Base-by-base conservation (phyloP, 768 basidiomycete species). In the Mrakia blollopis region DNA sequence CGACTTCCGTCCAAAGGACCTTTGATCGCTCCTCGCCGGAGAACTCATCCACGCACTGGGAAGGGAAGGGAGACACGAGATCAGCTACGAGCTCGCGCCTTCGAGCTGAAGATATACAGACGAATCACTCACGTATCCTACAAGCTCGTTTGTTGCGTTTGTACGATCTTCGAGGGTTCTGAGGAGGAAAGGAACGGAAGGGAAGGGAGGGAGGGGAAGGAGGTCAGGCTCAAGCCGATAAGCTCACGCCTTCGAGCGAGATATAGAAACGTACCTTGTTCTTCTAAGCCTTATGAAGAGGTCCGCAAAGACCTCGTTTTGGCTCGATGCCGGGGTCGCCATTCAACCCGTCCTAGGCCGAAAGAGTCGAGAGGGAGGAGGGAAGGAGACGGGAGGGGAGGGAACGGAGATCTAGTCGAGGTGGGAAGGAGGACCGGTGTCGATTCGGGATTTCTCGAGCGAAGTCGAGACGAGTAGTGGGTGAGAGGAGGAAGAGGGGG, bases 1-100 rank as follows among this genome's bases (percentile, higher is more conserved):
- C 93, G 80, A 95, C 91, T 75, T 89, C 89, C 79, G 92, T 91
- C 79, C 79, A 81, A 5, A 80, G 75, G 16, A 68, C 41, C 73
- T 77, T 76, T 30, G 72, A 69, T 16, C 79, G 50, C 61, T 73
- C 75, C 54, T 77, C 72, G 30, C 77, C 76, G 10, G 76, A 79
- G 79, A 72, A 77, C 75, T 74, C 77, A 32, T 75, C 75, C 18
- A 76, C 54, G 30, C 71, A 77, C 75, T 79, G 44, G 18, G 32
- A 65, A 18, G 23, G 37, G 50, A 68, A 13, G 57, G 50, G 7
- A 50, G 57, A 0, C 13, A 32, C 32, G 44, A 61, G 32, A 30
- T 76, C 41, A 72, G 61, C 41, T 52, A 35, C 73, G 47, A 71
- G 9, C 35, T 74, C 67, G 18, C 7, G 52, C 25, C 25, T 41